Evolutionary conservation across 148 eudicot genomes (phyloP), one percentile per base, ranked within the genome.

Genomic region (Tetragonia tetragonoides): DNA sequence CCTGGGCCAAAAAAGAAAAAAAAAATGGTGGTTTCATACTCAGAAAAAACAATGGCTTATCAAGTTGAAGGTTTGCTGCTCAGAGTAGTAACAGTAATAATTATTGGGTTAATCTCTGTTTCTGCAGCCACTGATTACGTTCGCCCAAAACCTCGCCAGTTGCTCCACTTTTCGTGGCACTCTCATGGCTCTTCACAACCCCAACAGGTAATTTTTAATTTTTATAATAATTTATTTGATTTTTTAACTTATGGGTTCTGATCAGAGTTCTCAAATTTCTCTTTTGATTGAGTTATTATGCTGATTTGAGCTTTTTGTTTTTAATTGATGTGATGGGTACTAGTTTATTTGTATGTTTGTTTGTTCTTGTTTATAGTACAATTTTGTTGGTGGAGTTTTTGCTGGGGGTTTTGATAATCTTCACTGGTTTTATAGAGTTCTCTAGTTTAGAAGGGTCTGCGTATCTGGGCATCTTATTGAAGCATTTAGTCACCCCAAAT

Each of bases 121-220:
- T 59, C 71, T 20, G 21, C 65, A 76, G 41, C 77, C 2, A 84
- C 70, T 68, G 86, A 87, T 61, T 94, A 94, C 66, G 80, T 92
- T 61, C 85, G 98, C 7, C 95, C 98, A 1, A 85, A 82, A 79
- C 92, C 92, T 62, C 89, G 98, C 21, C 81, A 90, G 74, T 83
- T 77, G 37, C 83, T 90, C 71, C 81, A 74, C 12, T 87, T 94
- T 51, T 88, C 87, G 63, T 88, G 83, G 90, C 21, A 38, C 21
- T 65, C 65, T 53, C 89, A 87, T 49, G 66, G 56, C 71, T 84
- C 90, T 17, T 80, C 92, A 66, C 69, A 76, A 23, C 98, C 98
- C 57, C 92, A 90, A 34, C 98, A 92, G 92, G 98, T 92, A 14
- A 47, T 18, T 66, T 66, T 66, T 24, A 10, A 2, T 15, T 10